Conservation (phyloP, 2,329 filamentous ascomycete genomes). For the Colletotrichum zoysiae region DNA sequence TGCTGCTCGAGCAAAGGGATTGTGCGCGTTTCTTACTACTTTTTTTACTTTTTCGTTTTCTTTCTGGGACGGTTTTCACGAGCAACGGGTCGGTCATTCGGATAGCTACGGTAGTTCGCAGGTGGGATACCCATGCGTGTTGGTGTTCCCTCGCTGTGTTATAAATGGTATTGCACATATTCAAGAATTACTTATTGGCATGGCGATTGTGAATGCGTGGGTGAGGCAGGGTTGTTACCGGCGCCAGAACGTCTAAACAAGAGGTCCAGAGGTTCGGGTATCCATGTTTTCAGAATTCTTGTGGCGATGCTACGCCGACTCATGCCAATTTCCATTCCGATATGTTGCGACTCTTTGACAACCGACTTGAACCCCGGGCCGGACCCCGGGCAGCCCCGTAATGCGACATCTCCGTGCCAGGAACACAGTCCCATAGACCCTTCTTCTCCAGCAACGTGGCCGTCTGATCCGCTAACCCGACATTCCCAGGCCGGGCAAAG, state of each 20-base stretch:
- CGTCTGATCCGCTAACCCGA: neutral
- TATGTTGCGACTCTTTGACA: neutral
- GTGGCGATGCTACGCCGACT: neutral
- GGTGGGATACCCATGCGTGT: slow-evolving; percentile 36
- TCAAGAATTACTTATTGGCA: neutral
- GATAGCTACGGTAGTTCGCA: slow-evolving; percentile 40
- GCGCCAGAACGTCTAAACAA: neutral
- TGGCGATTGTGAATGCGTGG: neutral
- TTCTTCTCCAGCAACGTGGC: neutral
- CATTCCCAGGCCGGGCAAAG: neutral
- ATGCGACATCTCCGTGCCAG: neutral
- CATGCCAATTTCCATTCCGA: neutral
- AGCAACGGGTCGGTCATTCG: slow-evolving; percentile 40
- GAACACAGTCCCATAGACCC: neutral
- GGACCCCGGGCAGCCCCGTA: neutral
- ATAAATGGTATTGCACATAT: slow-evolving; percentile 39
- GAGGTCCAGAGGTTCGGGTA: neutral
- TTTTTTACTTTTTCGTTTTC: slow-evolving; percentile 7
- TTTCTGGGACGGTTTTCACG: slow-evolving; percentile 40
- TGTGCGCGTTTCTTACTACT: slow-evolving; percentile 17
- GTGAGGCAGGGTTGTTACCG: neutral
- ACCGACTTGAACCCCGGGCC: neutral
- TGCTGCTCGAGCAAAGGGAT: slow-evolving; percentile 11
- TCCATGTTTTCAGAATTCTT: neutral
- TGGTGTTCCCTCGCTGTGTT: slow-evolving; percentile 39